Evolutionary conservation across 2,329 filamentous ascomycete species (phyloP).

Genomic region (Fusarium sp.): DNA sequence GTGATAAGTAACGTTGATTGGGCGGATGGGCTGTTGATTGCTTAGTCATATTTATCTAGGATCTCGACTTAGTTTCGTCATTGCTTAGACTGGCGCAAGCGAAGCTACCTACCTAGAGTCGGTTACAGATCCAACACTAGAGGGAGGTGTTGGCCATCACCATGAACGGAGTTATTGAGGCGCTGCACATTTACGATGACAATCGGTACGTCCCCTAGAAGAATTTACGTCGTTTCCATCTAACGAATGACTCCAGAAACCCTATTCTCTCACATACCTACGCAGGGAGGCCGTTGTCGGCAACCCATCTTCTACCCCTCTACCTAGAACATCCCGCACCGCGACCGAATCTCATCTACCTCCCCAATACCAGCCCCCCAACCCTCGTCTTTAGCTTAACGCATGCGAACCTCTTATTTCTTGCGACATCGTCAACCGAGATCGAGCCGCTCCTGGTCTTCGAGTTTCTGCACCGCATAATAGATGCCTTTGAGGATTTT

Average conservation of each 20-base stretch:
- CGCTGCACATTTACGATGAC: slow-evolving; percentile 97
- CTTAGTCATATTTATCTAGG: slow-evolving; percentile 43
- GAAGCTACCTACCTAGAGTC: slow-evolving; percentile 6
- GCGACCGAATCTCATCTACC: slow-evolving; percentile 86
- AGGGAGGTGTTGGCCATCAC: slow-evolving; percentile 52
- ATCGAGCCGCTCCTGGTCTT: slow-evolving; percentile 89
- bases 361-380: slow-evolving; percentile 83
- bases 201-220: slow-evolving; percentile 71
- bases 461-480: slow-evolving; percentile 92
- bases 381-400: slow-evolving; percentile 88
- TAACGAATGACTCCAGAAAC: slow-evolving; percentile 65
- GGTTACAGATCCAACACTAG: slow-evolving; percentile 31
- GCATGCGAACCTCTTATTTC: slow-evolving; percentile 88
- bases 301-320: slow-evolving; percentile 81
- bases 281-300: slow-evolving; percentile 81
- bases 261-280: slow-evolving; percentile 91
- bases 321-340: slow-evolving; percentile 86
- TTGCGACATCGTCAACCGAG: slow-evolving; percentile 86
- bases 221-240: slow-evolving; percentile 14
- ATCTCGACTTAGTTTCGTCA: slow-evolving; percentile 46
- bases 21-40: slow-evolving; percentile 12
- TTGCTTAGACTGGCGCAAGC: slow-evolving; percentile 30
- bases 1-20: slow-evolving; percentile 36
- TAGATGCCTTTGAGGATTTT: slow-evolving; percentile 95
- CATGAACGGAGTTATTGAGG: slow-evolving; percentile 92